phyloP scores from a whole-genome alignment of 805 yeast genomes.

The Lipomyces oligophaga region DNA sequence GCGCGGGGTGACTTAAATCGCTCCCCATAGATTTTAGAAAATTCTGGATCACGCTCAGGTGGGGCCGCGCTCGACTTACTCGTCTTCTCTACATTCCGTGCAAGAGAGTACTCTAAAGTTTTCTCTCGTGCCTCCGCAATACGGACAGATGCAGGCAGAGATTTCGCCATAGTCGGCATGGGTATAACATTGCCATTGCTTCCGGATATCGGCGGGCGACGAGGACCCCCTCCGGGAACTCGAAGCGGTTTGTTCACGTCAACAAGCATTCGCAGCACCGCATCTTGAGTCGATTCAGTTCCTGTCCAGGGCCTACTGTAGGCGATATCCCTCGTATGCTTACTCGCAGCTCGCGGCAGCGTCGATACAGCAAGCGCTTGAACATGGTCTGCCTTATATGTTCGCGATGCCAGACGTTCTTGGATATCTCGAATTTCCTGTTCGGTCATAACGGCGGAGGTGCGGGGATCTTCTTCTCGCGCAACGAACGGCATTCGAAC shows the following conservation, averaged over 20 bases:
- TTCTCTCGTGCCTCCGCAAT: conserved; percentile 60
- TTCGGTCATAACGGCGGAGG: neutral
- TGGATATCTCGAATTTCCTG: conserved; percentile 14
- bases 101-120: conserved; percentile 58
- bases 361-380: conserved; percentile 42
- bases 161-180: conserved; percentile 31
- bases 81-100: conserved; percentile 37
- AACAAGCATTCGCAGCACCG: conserved; percentile 51
- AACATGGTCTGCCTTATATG: conserved; percentile 43
- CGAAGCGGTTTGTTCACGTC: conserved; percentile 48
- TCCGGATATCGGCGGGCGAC: conserved; percentile 25
- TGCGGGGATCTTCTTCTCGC: too few relatives aligned
- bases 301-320: conserved; percentile 58
- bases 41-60: conserved; percentile 45
- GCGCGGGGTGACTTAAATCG: conserved; percentile 54
- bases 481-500: too few relatives aligned
- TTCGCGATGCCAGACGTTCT: conserved; percentile 34
- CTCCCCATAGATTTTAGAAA: conserved; percentile 60
- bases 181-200: conserved; percentile 26
- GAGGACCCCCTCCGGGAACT: conserved; percentile 18
- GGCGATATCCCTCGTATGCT: conserved; percentile 49
- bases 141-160: conserved; percentile 37
- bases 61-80: too few relatives aligned
- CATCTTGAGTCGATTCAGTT: conserved; percentile 46
- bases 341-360: conserved; percentile 46